A percentile compares a stretch with the other conserved stretches of the same genome.
phyloP scores from a whole-genome alignment of 768 basidiomycete species.

The Postia placenta region DNA sequence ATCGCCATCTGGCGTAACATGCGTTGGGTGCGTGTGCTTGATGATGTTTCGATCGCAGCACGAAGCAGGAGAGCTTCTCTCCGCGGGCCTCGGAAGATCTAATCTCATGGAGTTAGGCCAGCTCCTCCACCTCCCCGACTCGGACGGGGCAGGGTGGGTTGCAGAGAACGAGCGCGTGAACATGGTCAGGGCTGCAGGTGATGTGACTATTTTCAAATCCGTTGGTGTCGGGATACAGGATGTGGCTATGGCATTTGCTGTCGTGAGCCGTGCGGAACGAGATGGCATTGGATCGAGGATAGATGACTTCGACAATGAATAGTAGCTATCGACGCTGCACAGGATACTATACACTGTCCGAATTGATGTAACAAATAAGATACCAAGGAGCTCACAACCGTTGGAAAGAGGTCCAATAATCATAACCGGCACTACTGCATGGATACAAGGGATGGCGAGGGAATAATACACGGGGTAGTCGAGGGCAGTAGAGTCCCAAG shows the following conservation, averaged over 20 bases:
- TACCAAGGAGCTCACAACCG: no score
- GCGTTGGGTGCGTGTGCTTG: background rate
- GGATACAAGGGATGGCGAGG: background rate
- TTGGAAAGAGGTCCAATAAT: no score
- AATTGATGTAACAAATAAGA: no score
- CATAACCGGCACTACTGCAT: background rate
- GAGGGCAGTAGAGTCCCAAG: no score
- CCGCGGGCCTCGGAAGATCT: conserved; percentile 32
- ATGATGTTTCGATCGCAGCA: conserved; percentile 5
- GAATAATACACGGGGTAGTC: no score
- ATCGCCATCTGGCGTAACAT: no score
- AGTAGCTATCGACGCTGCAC: no score
- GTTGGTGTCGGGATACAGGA: conserved; percentile 89
- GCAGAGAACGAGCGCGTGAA: conserved; percentile 9
- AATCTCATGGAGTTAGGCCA: conserved; percentile 68
- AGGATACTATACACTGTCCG: no score
- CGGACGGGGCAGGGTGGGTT: conserved; percentile 4
- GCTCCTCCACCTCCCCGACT: conserved; percentile 28
- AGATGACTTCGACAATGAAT: conserved; percentile 13
- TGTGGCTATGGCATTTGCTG: conserved; percentile 68
- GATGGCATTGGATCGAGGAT: conserved; percentile 47
- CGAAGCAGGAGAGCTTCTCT: conserved; percentile 83
- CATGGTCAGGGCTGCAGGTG: conserved; percentile 14
- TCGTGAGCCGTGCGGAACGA: conserved; percentile 55
- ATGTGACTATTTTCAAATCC: conserved; percentile 79